These are phyloP conservation scores for Beauveria sp. DNA, from an alignment of 2,329 filamentous ascomycete genomes.

Conservation along the genomic window DNA sequence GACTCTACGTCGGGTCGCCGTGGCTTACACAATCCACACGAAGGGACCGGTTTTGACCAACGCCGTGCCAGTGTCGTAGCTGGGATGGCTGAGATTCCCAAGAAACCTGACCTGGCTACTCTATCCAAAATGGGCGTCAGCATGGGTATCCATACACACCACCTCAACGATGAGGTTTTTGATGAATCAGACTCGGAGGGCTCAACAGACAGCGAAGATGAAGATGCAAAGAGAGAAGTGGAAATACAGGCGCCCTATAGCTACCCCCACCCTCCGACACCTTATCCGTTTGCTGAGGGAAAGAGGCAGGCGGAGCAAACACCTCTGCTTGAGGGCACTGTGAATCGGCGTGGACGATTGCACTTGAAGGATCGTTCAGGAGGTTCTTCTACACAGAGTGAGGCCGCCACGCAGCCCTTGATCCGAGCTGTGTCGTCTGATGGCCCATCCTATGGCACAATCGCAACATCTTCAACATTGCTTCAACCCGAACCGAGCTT, in stretches of 20 bases:
- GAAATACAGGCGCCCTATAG: slow-evolving; percentile 16
- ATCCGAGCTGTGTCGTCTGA: background rate
- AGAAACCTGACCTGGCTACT: slow-evolving; percentile 46
- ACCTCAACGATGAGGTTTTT: slow-evolving; percentile 56
- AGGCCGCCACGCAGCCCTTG: background rate
- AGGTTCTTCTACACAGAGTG: background rate
- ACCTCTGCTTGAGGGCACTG: background rate
- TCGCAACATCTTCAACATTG: background rate
- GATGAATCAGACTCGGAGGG: slow-evolving; percentile 28
- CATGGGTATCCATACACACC: slow-evolving; percentile 69
- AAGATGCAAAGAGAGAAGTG: slow-evolving; percentile 23
- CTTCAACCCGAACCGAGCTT: background rate
- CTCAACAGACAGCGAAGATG: slow-evolving; percentile 25
- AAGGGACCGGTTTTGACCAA: slow-evolving; percentile 19
- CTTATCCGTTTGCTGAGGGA: background rate
- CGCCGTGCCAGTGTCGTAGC: slow-evolving; percentile 37
- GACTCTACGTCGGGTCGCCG: slow-evolving; percentile 35
- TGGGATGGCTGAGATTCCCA: slow-evolving; percentile 53
- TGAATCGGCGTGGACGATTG: background rate
- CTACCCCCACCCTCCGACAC: slow-evolving; percentile 4
- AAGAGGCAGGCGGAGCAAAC: background rate
- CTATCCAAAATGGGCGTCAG: slow-evolving; percentile 53
- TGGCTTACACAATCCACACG: slow-evolving; percentile 37
- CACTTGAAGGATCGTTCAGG: background rate
- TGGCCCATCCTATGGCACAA: slow-evolving; percentile 7